Base-by-base conservation (phyloP, 306 rosid species). In the Quercus berberidifolia region DNA sequence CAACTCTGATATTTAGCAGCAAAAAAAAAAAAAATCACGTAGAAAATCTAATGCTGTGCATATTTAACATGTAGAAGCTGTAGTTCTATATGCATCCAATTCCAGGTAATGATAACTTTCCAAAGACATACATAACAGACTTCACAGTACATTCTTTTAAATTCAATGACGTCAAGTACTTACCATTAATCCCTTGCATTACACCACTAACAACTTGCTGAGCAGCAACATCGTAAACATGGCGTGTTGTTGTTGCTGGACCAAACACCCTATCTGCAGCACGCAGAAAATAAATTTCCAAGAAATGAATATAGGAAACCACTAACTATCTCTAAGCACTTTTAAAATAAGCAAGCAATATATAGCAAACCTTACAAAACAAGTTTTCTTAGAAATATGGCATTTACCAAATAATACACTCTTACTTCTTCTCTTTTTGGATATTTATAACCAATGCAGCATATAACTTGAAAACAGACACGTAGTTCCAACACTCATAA, bases 141-240 rank as follows among this genome's bases (percentile, higher is more conserved):
- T 58, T 25, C 64, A 58, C 30, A 9, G 12, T 59, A 59, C 31
- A 59, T 26, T 8, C 25, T 10, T 59, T 23, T 59, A 59, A 59
- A 20, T 23, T 10, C 25, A 9, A 23, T 13, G 26, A 10, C 1
- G 9, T 35, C 52, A 35, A 35, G 72, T 68, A 35, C 5, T 89
- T 96, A 96, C 98, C 99, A 55, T 96, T 96, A 82, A 96, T 73
- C 77, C 99, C 99, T 82, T 91, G 94, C 99, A 96, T 96, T 74
- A 98, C 90, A 51, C 99, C 98, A 68, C 89, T 76, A 63, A 96
- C 86, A 74, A 93, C 92, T 85, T 91, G 94, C 79, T 92, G 99
- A 43, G 99, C 94, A 78, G 98, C 96, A 79, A 93, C 86, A 87
- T 96, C 99, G 79, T 96, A 96, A 79, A 96, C 99, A 77, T 93